A percentile compares a stretch with the other conserved stretches of the same genome.
Conservation (phyloP, 176 grass and related monocot genomes). For the Aegilops umbellulata region DNA sequence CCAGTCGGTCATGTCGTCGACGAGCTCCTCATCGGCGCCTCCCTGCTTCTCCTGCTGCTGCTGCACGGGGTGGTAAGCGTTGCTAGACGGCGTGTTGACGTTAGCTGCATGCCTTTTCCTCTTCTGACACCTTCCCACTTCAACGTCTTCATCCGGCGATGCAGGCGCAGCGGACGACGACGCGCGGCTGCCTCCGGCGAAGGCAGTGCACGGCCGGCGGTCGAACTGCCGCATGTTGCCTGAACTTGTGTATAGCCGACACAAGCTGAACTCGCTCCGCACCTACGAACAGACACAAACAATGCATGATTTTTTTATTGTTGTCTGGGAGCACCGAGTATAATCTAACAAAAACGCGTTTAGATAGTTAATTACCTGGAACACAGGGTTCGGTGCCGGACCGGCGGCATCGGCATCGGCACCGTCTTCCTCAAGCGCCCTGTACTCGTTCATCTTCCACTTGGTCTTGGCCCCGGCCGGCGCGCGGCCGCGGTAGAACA, state of each 20-base stretch:
- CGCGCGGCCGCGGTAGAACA: conserved; percentile 82
- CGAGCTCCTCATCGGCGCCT: conserved; percentile 8
- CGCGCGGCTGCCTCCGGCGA: not conserved
- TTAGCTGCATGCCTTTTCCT: conserved; percentile 32
- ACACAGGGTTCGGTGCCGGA: not conserved
- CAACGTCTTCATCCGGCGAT: not conserved
- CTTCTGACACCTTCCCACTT: not conserved
- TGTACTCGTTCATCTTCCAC: conserved; percentile 99
- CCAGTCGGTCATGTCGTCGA: conserved; percentile 15
- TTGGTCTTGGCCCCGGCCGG: conserved; percentile 61
- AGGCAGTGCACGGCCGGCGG: conserved; percentile 44
- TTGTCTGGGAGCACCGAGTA: not conserved
- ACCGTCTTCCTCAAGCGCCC: conserved; percentile 36
- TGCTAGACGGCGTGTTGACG: conserved; percentile 29
- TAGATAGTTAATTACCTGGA: conserved; percentile 19
- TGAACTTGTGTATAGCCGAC: conserved; percentile 68
- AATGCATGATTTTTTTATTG: not conserved
- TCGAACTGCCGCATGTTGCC: conserved; percentile 70
- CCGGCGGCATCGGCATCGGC: not conserved
- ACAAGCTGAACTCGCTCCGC: conserved; percentile 78
- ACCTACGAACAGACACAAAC: conserved; percentile 39
- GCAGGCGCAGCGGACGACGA: not conserved
- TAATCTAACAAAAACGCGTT: not conserved
- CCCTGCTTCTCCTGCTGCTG: conserved; percentile 1
- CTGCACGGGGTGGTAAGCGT: not conserved